Evolutionary conservation across 345 rosid genomes (phyloP), one percentile per base, ranked within the genome.

Genomic region (Acer yangbiense): DNA sequence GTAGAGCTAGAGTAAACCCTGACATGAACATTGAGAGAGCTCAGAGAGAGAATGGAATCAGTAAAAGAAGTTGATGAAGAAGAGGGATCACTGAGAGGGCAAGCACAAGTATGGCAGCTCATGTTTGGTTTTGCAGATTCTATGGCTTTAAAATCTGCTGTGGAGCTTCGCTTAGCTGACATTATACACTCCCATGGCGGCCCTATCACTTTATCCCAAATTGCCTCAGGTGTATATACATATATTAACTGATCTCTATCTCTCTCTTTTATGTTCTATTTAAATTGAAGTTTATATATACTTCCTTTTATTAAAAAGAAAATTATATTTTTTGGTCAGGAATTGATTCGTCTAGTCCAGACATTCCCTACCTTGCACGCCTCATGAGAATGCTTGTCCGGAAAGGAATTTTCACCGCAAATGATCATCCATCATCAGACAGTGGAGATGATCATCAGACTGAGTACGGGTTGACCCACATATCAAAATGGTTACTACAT

Each of bases 311-410:
- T 32, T 32, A 32, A 29, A 23, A 23, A 23, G 25, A 23, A 23
- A 23, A 23, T 23, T 23, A 23, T 23, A 23, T 23, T 23, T 23
- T 27, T 52, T 16, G 8, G 39, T 13, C 44, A 52, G 74, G 63
- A 32, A 17, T 71, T 5, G 74, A 71, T 14, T 69, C 61, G 0
- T 25, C 73, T 50, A 25, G 35, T 57, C 52, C 35, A 20, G 48
- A 57, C 1, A 63, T 74, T 11, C 11, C 77, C 18, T 25, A 46
- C 63, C 76, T 77, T 9, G 74, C 48, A 16, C 86, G 88, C 9
- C 52, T 82, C 75, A 80, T 86, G 89, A 72, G 89, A 75, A 78
- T 83, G 80, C 81, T 88, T 9, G 81, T 82, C 32, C 80, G 84
- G n/a, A 68, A 69, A n/a, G 69, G 68, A n/a, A 71, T 88, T 13